Base-by-base conservation (phyloP, 306 rosid species). In the Cucurbita ficifolia region DNA sequence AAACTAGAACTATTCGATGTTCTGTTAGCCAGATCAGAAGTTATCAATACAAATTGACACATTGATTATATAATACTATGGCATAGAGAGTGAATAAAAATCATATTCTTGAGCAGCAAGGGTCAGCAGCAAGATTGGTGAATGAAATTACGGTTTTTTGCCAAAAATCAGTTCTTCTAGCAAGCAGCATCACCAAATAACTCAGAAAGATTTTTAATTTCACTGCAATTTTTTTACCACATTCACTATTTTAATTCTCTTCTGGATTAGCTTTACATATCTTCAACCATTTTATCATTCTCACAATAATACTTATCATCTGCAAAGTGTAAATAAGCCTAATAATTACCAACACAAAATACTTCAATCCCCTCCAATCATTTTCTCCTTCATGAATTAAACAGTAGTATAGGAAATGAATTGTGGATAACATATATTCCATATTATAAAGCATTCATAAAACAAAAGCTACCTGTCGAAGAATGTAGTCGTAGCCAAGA, bases 401-500 rank as follows among this genome's bases (percentile, higher is more conserved):
- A 62, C 45, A 35, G 43, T 11, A 18, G 18, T 36, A 71, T 18
- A 35, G 38, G 17, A 35, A 71, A 52, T 24, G 45, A 71, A 71
- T 29, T 52, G 50, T 5, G 7, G 36, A 17, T 5, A 24, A 24
- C 50, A 63, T 46, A 46, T 46, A 19, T 12, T 68, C 3, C n/a
- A 13, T 22, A 68, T 13, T 43, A 46, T 13, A 43, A 36, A 64
- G 12, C 33, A 33, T 48, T 36, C 58, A 40, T 18, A 35, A 43
- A 79, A 35, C 22, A 74, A 48, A 57, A 38, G 10, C 11, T 83
- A 85, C 99, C 96, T 95, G 97, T 85, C 97, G 84, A 67, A 95
- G 96, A 76, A 95, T 95, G 85, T 91, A 89, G 80, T 95, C 97
- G 58, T 95, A 91, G 75, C 99, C 99, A 77, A 89, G 65, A 82